phyloP scores from a whole-genome alignment of 2,329 filamentous ascomycete species.

The Orbilia oligospora region DNA sequence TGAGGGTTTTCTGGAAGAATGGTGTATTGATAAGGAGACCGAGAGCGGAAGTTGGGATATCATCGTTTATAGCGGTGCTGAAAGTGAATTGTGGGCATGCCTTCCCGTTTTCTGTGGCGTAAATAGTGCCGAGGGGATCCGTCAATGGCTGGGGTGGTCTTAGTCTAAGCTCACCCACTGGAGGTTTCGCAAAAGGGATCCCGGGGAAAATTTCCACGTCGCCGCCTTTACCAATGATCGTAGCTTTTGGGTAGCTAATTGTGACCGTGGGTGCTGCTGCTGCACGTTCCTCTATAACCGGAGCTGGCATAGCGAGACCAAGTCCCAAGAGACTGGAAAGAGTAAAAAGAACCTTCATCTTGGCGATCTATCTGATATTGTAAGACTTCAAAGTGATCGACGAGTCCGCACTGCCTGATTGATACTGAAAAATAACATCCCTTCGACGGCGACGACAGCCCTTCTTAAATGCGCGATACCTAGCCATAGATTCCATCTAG shows the following conservation, averaged over 20 bases:
- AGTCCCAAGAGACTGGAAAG: slow-evolving; percentile 40
- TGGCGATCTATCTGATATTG: slow-evolving; percentile 23
- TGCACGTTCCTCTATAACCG: slow-evolving; percentile 68
- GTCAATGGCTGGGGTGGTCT: slow-evolving; percentile 66
- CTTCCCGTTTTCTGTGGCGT: slow-evolving; percentile 73
- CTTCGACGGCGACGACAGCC: slow-evolving; percentile 24
- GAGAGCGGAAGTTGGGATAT: slow-evolving; percentile 69
- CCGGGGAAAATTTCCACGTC: slow-evolving; percentile 75
- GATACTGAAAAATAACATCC: slow-evolving; percentile 3
- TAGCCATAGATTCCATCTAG: neutral
- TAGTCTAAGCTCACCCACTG: slow-evolving; percentile 71
- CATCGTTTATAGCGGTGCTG: slow-evolving; percentile 69
- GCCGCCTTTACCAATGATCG: slow-evolving; percentile 70
- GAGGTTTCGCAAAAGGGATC: slow-evolving; percentile 74
- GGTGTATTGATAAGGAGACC: slow-evolving; percentile 72
- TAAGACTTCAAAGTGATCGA: slow-evolving; percentile 4
- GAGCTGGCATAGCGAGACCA: slow-evolving; percentile 63
- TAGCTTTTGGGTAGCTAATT: slow-evolving; percentile 71
- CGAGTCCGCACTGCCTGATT: slow-evolving; percentile 9
- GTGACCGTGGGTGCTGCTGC: slow-evolving; percentile 71
- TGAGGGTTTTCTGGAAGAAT: slow-evolving; percentile 72
- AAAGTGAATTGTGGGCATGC: slow-evolving; percentile 82
- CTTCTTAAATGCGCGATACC: slow-evolving; percentile 49
- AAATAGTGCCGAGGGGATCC: slow-evolving; percentile 71
- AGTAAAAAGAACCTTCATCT: slow-evolving; percentile 52